These are phyloP conservation scores for Saitozyma sp. DNA, from an alignment of 768 basidiomycete species.

Conservation along the genomic window DNA sequence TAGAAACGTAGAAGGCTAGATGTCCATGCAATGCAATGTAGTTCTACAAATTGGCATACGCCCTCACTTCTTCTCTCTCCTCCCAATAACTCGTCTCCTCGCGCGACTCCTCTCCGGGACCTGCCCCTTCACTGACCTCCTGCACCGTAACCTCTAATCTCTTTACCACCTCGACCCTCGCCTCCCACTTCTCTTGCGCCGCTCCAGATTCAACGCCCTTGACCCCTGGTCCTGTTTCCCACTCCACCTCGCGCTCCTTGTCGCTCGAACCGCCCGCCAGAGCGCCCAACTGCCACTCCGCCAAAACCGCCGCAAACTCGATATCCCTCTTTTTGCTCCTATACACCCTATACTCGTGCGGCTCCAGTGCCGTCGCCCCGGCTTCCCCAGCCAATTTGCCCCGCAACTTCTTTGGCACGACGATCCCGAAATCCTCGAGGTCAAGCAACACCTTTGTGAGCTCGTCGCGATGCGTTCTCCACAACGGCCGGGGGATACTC, in stretches of 20 bases:
- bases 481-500: not conserved
- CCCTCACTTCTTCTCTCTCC: not conserved
- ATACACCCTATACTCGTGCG: constrained; percentile 3
- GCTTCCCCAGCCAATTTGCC: not conserved
- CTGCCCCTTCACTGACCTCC: not conserved
- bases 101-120: too few relatives aligned
- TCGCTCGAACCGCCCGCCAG: constrained; percentile 11
- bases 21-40: too few relatives aligned
- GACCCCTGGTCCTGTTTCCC: too few relatives aligned
- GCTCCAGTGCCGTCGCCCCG: not conserved
- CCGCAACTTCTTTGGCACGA: not conserved
- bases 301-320: constrained; percentile 2
- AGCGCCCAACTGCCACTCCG: constrained; percentile 10
- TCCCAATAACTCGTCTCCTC: not conserved
- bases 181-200: not conserved
- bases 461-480: not conserved
- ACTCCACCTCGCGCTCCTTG: not conserved
- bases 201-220: too few relatives aligned
- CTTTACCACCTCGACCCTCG: not conserved
- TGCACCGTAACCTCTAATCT: not conserved
- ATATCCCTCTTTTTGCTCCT: not conserved
- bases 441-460: constrained; percentile 1
- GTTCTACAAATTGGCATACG: not conserved
- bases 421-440: constrained; percentile 3
- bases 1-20: too few relatives aligned